Percentiles rank a stretch among this genome's conserved stretches.
These are phyloP conservation scores for Lophium mytilinum DNA, from an alignment of 495 filamentous ascomycete genomes.

Conservation along the genomic window DNA sequence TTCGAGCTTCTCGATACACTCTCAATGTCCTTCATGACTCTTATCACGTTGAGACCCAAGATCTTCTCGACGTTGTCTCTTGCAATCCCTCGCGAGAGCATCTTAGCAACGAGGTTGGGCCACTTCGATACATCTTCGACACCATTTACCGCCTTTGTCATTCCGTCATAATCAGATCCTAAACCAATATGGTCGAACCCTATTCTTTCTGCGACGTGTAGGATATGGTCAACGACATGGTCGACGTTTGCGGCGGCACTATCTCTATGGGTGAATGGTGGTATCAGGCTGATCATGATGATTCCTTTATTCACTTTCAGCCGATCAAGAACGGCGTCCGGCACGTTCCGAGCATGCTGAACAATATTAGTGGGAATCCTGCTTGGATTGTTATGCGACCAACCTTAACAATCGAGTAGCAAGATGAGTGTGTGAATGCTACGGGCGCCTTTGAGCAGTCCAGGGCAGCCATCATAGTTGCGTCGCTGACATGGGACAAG, in stretches of 20 bases:
- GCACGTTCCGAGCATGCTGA: slow-evolving; percentile 43
- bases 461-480: slow-evolving; percentile 50
- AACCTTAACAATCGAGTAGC: background rate
- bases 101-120: slow-evolving; percentile 62
- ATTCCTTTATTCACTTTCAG: slow-evolving; percentile 15
- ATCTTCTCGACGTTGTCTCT: slow-evolving; percentile 12
- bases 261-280: background rate
- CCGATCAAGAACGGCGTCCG: slow-evolving; percentile 41
- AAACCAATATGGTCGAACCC: slow-evolving; percentile 56
- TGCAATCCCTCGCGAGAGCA: slow-evolving; percentile 16
- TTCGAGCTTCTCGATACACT: background rate
- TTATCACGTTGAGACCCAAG: slow-evolving; percentile 23
- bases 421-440: slow-evolving; percentile 15
- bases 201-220: slow-evolving; percentile 46
- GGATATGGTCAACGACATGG: slow-evolving; percentile 45
- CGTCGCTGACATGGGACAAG: slow-evolving; percentile 36
- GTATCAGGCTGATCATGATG: slow-evolving; percentile 18
- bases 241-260: background rate
- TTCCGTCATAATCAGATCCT: slow-evolving; percentile 59
- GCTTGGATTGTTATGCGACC: no score
- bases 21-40: slow-evolving; percentile 24
- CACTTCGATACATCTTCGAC: slow-evolving; percentile 50
- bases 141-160: slow-evolving; percentile 39
- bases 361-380: no score
- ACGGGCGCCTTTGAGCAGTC: slow-evolving; percentile 6